Evolutionary conservation across 2,329 filamentous ascomycete genomes (phyloP).

Genomic region (Plenodomus biglobosus): DNA sequence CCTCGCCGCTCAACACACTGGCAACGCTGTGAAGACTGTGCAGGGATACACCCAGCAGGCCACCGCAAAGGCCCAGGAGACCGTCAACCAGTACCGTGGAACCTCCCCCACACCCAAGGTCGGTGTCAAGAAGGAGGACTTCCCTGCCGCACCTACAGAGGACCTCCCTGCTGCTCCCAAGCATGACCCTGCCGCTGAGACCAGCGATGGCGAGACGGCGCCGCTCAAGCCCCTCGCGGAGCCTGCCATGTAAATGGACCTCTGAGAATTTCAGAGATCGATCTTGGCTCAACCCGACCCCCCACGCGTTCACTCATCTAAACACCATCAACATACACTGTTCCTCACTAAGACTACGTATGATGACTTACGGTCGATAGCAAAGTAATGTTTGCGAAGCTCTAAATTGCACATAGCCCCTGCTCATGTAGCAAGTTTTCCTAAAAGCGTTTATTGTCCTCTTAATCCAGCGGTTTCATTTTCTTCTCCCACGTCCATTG

Average conservation of each 20-base stretch:
- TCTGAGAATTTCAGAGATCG: not conserved
- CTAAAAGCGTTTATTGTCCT: slow-evolving; percentile 28
- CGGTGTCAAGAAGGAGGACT: slow-evolving; percentile 18
- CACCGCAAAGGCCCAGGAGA: slow-evolving; percentile 61
- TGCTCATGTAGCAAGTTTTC: slow-evolving; percentile 27
- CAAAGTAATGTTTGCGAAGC: slow-evolving; percentile 23
- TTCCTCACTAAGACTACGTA: slow-evolving; percentile 25
- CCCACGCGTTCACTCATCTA: not conserved
- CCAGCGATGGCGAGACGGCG: slow-evolving; percentile 9
- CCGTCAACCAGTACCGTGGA: slow-evolving; percentile 44
- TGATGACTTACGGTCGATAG: slow-evolving; percentile 24
- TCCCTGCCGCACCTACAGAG: slow-evolving; percentile 18
- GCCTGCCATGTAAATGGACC: slow-evolving; percentile 28
- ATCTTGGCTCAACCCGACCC: not conserved
- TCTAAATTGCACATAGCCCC: slow-evolving; percentile 31
- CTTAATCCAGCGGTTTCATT: slow-evolving; percentile 27
- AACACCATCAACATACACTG: slow-evolving; percentile 11
- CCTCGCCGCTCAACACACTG: slow-evolving; percentile 61
- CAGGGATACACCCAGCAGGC: slow-evolving; percentile 63
- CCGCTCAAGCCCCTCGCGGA: slow-evolving; percentile 22
- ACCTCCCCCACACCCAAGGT: slow-evolving; percentile 41
- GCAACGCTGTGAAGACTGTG: slow-evolving; percentile 59
- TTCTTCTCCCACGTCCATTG: slow-evolving; percentile 16
- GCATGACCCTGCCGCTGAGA: slow-evolving; percentile 14
- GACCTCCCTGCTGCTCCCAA: slow-evolving; percentile 17